Base-by-base conservation (phyloP, 495 filamentous ascomycete genomes). In the Penicilliopsis zonata region DNA sequence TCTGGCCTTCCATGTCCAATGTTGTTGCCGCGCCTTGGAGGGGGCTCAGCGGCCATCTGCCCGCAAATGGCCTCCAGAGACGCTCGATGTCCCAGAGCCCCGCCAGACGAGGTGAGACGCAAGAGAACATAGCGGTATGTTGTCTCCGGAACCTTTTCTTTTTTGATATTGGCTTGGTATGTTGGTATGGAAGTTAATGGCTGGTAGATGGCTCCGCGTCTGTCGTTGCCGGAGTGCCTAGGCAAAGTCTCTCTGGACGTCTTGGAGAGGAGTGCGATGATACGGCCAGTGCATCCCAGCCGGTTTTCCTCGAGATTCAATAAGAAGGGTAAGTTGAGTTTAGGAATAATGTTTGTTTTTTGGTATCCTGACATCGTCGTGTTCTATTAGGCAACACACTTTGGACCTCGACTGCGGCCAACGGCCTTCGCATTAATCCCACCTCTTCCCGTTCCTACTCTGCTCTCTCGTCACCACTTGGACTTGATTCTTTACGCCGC, bases 1-100 rank as follows among this genome's bases (percentile, higher is more conserved):
- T 67, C 8, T 62, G 57, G 63, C 61, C 61, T 18, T 57, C 52
- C 5, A 52, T 69, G 49, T 61, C 50, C 12, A 63, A 41, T 18
- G 16, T 59, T n/a, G 31, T 68, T 14, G 44, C 44, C 29, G 37
- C 50, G 34, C 55, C 62, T 17, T 58, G 50, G 50, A 60, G 47
- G 25, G 38, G 40, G 27, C n/a, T 47, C 34, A n/a, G n/a, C n/a
- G 46, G 48, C 15, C 43, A 35, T 33, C 28, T 30, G 22, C 33
- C 43, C 22, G 29, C 34, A n/a, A 12, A 17, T 10, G 14, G 16
- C 35, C 16, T 28, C 43, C 24, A 38, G 44, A 34, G 40, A 49
- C 33, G 46, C 42, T 31, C 28, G n/a, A 26, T 27, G 20, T 41
- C 16, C 31, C 37, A 44, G 34, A 30, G 15, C 35, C 33, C 35